Evolutionary conservation across 495 filamentous ascomycete species (phyloP), one percentile per base, ranked within the genome.

Genomic region (Patellaria atrata): DNA sequence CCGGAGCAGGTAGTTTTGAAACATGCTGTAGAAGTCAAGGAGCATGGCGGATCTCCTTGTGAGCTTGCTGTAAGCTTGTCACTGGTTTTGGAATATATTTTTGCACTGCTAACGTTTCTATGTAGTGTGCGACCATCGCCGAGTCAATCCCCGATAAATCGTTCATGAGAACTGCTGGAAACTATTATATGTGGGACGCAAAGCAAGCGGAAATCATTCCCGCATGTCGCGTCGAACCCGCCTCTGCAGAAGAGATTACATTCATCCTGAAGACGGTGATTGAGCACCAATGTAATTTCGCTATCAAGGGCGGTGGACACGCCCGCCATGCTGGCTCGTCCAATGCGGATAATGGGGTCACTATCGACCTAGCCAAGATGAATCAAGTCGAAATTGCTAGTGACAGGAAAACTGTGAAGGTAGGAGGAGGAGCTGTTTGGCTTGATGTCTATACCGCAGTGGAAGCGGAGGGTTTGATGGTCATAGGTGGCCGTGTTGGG

Each of bases 221-320:
- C 14, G 10, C 13, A 13, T 43, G 40, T 24, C 27, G 38, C 8
- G 6, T 44, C 4, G 20, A 35, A 22, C 41, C 41, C 7, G 13
- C 13, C 11, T 15, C 27, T 5, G 30, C 41, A 2, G 6, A 26
- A 12, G 39, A 47, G 5, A 21, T 47, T 3, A 1, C 22, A 9
- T 7, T 10, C 3, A 12, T 34, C 13, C 12, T 47, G 12, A 33
- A 38, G 18, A 14, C 25, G 15, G 11, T 38, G 2, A 24, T n/a
- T 6, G 14, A 36, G 5, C 13, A 26, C 12, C 43, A 28, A 32
- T 24, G 22, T 7, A 8, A 13, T 5, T 57, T 62, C 38, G 57
- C 59, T 11, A 40, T 64, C 11, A 30, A 46, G 8, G 44, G 50
- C 11, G 59, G 47, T 20, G 59, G 59, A 3, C 54, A 54, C 29